phyloP scores from a whole-genome alignment of 139 green algal species.

The Coelastrella sp. region DNA sequence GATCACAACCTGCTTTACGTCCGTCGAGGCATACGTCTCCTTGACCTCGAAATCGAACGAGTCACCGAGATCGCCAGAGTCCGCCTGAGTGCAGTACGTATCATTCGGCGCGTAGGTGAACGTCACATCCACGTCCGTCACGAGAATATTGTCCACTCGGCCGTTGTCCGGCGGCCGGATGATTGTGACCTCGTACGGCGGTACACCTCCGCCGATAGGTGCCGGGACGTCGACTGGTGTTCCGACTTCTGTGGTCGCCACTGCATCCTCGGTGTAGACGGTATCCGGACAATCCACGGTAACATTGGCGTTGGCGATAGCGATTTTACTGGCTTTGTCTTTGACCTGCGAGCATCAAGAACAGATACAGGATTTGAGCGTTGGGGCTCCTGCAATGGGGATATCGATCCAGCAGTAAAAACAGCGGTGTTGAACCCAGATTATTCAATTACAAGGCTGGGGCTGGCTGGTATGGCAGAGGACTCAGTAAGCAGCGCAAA shows the following conservation, averaged over 20 bases:
- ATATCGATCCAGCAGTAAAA: not conserved
- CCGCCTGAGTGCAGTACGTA: slow-evolving; percentile 19
- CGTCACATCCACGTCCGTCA: not conserved
- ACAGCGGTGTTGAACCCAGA: not conserved
- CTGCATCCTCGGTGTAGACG: not conserved
- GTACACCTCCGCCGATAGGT: not conserved
- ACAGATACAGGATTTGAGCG: not conserved
- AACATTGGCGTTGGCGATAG: not conserved
- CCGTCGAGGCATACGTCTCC: not conserved
- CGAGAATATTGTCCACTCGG: not conserved
- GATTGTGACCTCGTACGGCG: slow-evolving; percentile 4
- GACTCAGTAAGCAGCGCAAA: not conserved
- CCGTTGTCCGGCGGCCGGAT: not conserved
- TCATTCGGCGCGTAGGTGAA: slow-evolving; percentile 20
- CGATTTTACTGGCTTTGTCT: not conserved
- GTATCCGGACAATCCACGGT: slow-evolving; percentile 16
- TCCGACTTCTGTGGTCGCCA: not conserved
- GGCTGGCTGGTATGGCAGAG: not conserved
- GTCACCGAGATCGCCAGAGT: not conserved
- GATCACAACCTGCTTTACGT: not conserved
- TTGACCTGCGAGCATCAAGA: not conserved
- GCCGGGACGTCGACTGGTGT: not conserved
- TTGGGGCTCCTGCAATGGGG: not conserved
- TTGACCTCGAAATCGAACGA: not conserved
- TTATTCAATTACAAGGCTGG: not conserved